Conservation (phyloP, 1,284 basidiomycete species). For the Irpex sp. region DNA sequence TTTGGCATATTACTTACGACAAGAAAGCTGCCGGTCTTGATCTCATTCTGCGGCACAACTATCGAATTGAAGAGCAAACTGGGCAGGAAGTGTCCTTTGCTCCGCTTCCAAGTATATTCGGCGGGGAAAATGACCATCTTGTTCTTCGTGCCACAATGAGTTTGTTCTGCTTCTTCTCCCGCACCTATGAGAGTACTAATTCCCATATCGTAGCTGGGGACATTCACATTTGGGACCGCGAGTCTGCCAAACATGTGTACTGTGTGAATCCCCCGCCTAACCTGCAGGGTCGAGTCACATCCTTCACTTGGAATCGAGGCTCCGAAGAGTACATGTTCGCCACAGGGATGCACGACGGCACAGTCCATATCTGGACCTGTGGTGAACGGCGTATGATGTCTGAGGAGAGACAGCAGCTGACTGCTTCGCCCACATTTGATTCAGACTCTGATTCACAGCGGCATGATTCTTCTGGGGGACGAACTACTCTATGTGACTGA, state of each 20-base stretch:
- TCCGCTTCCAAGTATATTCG: constrained; percentile 2
- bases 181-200: background rate
- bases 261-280: background rate
- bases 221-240: constrained; percentile 6
- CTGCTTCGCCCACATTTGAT: too few species aligned
- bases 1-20: constrained; percentile 64
- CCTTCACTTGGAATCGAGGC: constrained; percentile 10
- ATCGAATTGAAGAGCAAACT: constrained; percentile 37
- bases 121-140: constrained; percentile 1
- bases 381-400: background rate
- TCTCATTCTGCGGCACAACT: constrained; percentile 60
- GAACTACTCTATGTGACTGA: too few species aligned
- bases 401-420: background rate
- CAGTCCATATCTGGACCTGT: constrained; percentile 6
- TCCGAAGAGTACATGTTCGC: constrained; percentile 7
- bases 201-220: background rate
- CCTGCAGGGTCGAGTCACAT: constrained; percentile 1
- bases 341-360: constrained; percentile 10
- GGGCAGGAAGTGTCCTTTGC: background rate
- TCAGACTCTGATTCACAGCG: too few species aligned
- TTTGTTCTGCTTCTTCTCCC: background rate
- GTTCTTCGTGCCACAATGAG: constrained; percentile 4
- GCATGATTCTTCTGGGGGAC: too few species aligned
- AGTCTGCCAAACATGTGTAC: background rate
- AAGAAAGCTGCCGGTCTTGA: constrained; percentile 27